phyloP scores from a whole-genome alignment of 2,329 filamentous ascomycete species.

The Chrysosphaeria jannelii region DNA sequence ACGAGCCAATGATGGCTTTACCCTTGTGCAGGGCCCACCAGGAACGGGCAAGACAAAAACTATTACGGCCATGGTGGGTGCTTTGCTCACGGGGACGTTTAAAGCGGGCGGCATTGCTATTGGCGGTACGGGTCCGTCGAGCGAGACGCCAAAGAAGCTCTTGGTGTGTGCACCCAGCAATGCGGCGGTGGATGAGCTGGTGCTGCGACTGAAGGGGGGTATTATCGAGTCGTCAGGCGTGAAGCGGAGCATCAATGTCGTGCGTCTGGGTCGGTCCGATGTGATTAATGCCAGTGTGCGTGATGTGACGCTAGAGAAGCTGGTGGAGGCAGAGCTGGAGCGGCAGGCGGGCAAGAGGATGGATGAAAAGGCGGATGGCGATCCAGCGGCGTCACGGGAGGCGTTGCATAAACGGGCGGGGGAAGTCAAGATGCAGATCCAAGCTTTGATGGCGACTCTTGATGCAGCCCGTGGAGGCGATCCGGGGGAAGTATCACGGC shows the following conservation, averaged over 20 bases:
- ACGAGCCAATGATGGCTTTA: constrained; percentile 88
- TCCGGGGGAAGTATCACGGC: constrained; percentile 20
- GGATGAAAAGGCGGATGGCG: constrained; percentile 1
- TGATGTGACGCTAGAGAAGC: constrained; percentile 78
- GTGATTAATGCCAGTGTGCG: constrained; percentile 71
- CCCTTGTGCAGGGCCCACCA: constrained; percentile 79
- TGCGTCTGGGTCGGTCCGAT: constrained; percentile 72
- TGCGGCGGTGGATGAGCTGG: constrained; percentile 84
- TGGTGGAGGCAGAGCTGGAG: constrained; percentile 40
- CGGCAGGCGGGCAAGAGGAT: constrained; percentile 10
- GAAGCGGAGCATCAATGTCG: constrained; percentile 49
- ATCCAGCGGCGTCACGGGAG: constrained; percentile 21
- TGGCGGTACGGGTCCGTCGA: constrained; percentile 7
- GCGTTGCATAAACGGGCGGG: constrained; percentile 31
- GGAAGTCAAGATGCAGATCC: constrained; percentile 47
- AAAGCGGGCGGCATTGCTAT: constrained; percentile 17
- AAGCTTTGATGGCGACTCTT: constrained; percentile 37
- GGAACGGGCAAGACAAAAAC: constrained; percentile 98
- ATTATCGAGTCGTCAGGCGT: constrained; percentile 49
- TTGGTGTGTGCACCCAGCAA: constrained; percentile 97
- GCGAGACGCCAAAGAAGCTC: constrained; percentile 38
- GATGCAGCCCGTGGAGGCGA: constrained; percentile 30
- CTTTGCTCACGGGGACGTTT: constrained; percentile 33
- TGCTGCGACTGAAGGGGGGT: constrained; percentile 70
- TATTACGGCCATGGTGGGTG: constrained; percentile 84